These are phyloP conservation scores for Beverwykella pulmonaria DNA, from an alignment of 495 filamentous ascomycete species.

Conservation along the genomic window DNA sequence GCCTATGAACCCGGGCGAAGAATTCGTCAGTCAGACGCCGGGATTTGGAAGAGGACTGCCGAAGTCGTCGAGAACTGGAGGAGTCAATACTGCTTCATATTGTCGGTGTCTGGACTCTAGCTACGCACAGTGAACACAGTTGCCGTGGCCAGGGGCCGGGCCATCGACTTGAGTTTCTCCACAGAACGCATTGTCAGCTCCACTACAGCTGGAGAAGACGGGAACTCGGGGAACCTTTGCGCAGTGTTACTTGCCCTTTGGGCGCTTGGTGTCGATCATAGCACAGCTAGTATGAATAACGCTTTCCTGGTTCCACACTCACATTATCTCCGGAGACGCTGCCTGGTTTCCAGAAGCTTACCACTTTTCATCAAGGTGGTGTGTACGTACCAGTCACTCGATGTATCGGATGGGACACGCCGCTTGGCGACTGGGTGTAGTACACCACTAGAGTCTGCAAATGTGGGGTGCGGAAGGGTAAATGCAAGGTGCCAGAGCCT, in stretches of 20 bases:
- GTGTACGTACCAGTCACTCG: background rate
- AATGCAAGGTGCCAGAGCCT: constrained; percentile 21
- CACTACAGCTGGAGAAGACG: background rate
- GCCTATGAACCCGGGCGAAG: background rate
- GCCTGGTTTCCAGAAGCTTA: constrained; percentile 31
- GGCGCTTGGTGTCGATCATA: background rate
- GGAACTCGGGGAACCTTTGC: constrained; percentile 4
- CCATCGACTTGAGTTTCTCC: too few species aligned
- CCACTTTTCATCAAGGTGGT: background rate
- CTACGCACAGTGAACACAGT: too few species aligned
- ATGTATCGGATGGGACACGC: constrained; percentile 4
- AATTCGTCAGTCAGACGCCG: background rate
- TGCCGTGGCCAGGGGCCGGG: too few species aligned
- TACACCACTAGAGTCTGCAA: constrained; percentile 17
- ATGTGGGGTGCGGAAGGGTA: constrained; percentile 23
- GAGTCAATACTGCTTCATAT: background rate
- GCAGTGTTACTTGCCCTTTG: background rate
- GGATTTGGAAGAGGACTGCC: background rate
- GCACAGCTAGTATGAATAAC: background rate
- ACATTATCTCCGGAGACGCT: background rate
- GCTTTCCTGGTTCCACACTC: background rate
- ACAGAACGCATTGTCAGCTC: background rate
- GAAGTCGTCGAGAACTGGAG: background rate
- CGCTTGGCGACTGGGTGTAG: constrained; percentile 1
- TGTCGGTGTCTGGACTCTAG: background rate